phyloP scores from a whole-genome alignment of 106 monocot species.

The Allium cepa region DNA sequence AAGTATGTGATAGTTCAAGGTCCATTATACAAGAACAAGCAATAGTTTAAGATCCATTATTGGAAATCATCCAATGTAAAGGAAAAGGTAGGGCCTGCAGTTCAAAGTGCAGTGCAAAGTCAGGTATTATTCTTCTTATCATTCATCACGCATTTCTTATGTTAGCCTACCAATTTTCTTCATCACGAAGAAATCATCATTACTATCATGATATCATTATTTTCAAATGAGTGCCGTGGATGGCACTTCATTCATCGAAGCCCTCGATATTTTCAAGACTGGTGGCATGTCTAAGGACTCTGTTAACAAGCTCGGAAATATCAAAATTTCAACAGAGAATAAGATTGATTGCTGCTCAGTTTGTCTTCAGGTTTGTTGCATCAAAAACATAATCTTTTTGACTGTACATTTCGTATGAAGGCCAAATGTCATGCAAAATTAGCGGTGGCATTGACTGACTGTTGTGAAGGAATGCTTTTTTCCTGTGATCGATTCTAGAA shows the following conservation, averaged over 20 bases:
- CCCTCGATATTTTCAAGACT: conserved; percentile 53
- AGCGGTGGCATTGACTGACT: too few species aligned
- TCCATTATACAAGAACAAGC: too few species aligned
- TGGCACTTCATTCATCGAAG: conserved; percentile 32
- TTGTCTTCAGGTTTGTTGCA: conserved; percentile 45
- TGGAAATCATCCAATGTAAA: not conserved
- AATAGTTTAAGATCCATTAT: too few species aligned
- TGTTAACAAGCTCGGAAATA: conserved; percentile 46
- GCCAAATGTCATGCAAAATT: too few species aligned
- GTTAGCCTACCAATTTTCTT: too few species aligned
- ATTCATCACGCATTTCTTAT: too few species aligned
- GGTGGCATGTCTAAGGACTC: conserved; percentile 57
- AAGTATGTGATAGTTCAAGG: too few species aligned
- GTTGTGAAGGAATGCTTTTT: too few species aligned
- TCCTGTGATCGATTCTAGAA: too few species aligned
- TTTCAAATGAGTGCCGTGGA: conserved; percentile 66
- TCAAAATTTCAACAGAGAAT: conserved; percentile 33
- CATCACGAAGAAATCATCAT: not conserved
- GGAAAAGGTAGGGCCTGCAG: conserved; percentile 70
- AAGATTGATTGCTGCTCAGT: conserved; percentile 58
- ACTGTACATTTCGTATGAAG: not conserved
- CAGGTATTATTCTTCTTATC: conserved; percentile 35
- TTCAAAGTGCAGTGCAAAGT: conserved; percentile 78
- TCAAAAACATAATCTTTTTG: not conserved
- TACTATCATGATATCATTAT: not conserved